Base-by-base conservation (phyloP, 768 basidiomycete genomes). In the Leccinum longicurvipes region DNA sequence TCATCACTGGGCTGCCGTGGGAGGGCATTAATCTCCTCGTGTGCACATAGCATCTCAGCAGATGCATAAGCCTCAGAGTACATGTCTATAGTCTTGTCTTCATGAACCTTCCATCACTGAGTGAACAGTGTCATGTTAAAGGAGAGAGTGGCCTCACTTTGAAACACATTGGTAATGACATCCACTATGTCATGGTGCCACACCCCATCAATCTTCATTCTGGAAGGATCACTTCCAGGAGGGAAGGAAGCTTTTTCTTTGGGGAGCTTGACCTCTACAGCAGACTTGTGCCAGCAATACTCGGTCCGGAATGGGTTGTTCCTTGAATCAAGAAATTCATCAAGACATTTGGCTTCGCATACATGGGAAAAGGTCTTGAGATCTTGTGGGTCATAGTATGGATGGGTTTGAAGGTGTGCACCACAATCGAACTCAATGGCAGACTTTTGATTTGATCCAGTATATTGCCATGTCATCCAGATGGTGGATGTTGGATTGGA, bases 401-500 rank as follows among this genome's bases (percentile, higher is more conserved):
- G 27, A 12, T 28, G 12, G 6, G 25, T 3, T n/a, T 47, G 46
- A 15, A 47, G 68, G 67, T 0, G 69, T 56, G n/a, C 67, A 32
- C 75, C 63, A 3, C 54, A 53, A 17, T 73, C 50, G 0, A 71
- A 46, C 28, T 73, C 69, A 0, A 19, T 67, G 0, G 19, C 48
- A 3, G 73, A 72, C 47, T 74, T 75, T 0, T 24, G 23, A 14
- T 47, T 63, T 2, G 63, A 67, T 0, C 70, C 66, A 10, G 60
- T 60, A 44, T 70, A 72, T 5, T 62, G 54, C 74, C 74, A 75
- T 4, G 49, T 24, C 63, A 72, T 65, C 24, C 75, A 67, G 1
- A 63, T 62, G 27, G 62, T 69, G 3, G 54, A 51, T 0, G 68
- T 61, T 8, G 49, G 51, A 62, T 64, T 59, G 12, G 14, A 63